Percentiles rank a stretch among this genome's conserved stretches.
Conservation (phyloP, 805 yeast species). For the Lipomyces sp. region DNA sequence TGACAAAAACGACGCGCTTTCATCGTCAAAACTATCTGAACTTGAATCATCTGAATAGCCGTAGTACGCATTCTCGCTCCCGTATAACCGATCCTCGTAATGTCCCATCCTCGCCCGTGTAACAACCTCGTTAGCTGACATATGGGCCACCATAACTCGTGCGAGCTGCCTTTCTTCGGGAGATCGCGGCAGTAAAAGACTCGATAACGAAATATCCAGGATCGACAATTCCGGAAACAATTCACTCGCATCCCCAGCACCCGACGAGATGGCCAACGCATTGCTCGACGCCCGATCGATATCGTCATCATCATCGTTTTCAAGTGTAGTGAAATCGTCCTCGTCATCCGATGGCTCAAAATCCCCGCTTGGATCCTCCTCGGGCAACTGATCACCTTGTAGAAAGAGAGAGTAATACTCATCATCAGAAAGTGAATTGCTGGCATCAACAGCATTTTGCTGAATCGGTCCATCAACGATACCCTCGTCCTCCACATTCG, state of each 20-base stretch:
- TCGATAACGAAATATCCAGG: constrained; percentile 26
- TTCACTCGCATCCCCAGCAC: constrained; percentile 8
- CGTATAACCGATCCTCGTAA: constrained; percentile 9
- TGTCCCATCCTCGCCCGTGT: constrained; percentile 27
- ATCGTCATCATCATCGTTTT: constrained; percentile 35
- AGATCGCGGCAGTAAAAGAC: constrained; percentile 25
- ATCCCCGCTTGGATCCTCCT: constrained; percentile 46
- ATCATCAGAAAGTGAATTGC: constrained; percentile 60
- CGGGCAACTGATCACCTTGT: constrained; percentile 84
- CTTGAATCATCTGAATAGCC: constrained; percentile 37
- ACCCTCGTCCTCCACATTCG: background rate
- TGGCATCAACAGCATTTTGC: background rate
- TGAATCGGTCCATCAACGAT: background rate
- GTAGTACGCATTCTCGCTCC: constrained; percentile 1
- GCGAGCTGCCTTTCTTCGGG: constrained; percentile 30
- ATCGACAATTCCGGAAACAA: constrained; percentile 32
- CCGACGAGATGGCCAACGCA: constrained; percentile 13
- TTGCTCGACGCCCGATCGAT: constrained; percentile 29
- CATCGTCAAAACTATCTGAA: constrained; percentile 32
- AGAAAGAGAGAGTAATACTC: constrained; percentile 26
- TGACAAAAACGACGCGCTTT: constrained; percentile 20
- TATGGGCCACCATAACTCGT: constrained; percentile 30
- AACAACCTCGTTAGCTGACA: constrained; percentile 25
- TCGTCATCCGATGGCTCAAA: constrained; percentile 31
- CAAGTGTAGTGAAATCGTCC: constrained; percentile 33